Percentiles rank a stretch among this genome's conserved stretches.
Evolutionary conservation across 768 basidiomycete genomes (phyloP).

Genomic region (Lactifluus echinatus): DNA sequence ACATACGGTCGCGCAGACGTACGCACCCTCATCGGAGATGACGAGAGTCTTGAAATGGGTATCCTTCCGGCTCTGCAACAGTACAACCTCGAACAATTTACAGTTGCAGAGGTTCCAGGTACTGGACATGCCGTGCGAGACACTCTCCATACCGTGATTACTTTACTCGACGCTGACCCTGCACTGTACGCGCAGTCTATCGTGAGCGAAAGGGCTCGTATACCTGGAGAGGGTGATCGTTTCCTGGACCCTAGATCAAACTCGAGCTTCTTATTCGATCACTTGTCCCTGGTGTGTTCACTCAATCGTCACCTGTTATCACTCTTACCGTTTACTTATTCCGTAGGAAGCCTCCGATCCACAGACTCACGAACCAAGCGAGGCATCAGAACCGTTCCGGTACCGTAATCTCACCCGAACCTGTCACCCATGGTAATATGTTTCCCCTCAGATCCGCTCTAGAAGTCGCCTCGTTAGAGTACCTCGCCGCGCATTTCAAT

Average conservation of each 20-base stretch:
- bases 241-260: constrained; percentile 81
- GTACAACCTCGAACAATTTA: constrained; percentile 87
- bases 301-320: background rate
- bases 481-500: constrained; percentile 74
- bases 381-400: constrained; percentile 71
- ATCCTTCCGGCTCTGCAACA: constrained; percentile 69
- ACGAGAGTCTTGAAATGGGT: constrained; percentile 70
- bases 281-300: constrained; percentile 63
- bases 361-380: constrained; percentile 49
- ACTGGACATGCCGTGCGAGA: constrained; percentile 61
- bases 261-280: constrained; percentile 76
- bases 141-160: background rate
- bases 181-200: constrained; percentile 50
- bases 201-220: constrained; percentile 62
- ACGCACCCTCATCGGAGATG: constrained; percentile 81
- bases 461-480: constrained; percentile 55
- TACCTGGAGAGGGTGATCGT: constrained; percentile 49
- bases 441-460: constrained; percentile 48
- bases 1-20: constrained; percentile 49
- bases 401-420: constrained; percentile 27
- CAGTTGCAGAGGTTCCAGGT: constrained; percentile 76
- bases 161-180: background rate
- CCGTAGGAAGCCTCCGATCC: constrained; percentile 70
- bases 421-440: background rate
- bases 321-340: background rate